These are phyloP conservation scores for Peniophora sp. DNA, from an alignment of 1,284 basidiomycete species.

Conservation along the genomic window DNA sequence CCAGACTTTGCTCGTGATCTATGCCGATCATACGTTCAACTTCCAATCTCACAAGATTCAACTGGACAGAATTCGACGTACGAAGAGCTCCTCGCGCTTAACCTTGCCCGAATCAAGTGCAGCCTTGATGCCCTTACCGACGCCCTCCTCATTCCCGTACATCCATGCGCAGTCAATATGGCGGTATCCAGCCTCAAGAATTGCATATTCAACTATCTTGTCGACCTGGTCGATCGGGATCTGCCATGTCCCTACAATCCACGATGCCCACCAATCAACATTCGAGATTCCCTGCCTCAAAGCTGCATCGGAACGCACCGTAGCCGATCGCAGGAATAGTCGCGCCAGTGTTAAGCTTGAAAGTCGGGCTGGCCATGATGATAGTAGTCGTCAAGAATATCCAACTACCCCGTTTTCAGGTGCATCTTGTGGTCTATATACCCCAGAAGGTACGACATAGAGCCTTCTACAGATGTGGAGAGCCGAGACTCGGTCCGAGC, in stretches of 20 bases:
- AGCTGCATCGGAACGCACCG: conserved; percentile 33
- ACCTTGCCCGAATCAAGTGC: conserved; percentile 52
- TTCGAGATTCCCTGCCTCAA: conserved; percentile 13
- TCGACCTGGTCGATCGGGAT: conserved; percentile 55
- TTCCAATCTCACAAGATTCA: conserved; percentile 13
- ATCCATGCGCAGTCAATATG: conserved; percentile 75
- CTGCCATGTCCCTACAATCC: conserved; percentile 82
- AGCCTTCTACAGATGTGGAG: not conserved
- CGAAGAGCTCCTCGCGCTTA: conserved; percentile 74
- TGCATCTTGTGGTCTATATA: not conserved
- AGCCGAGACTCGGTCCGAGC: not conserved
- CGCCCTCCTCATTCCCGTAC: conserved; percentile 68
- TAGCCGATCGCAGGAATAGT: conserved; percentile 69
- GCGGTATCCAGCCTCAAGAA: conserved; percentile 69
- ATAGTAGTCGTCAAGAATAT: conserved; percentile 8
- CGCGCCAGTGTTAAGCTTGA: conserved; percentile 63
- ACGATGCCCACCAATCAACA: conserved; percentile 45
- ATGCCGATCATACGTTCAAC: conserved; percentile 8
- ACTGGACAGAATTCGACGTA: conserved; percentile 30
- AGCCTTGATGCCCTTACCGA: conserved; percentile 74
- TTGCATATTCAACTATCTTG: conserved; percentile 62
- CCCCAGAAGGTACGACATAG: not conserved
- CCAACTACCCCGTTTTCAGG: not conserved
- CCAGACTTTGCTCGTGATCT: conserved; percentile 71
- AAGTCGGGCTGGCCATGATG: conserved; percentile 10